These are phyloP conservation scores for Paecilomyces variotii DNA, from an alignment of 2,329 filamentous ascomycete genomes.

Conservation along the genomic window DNA sequence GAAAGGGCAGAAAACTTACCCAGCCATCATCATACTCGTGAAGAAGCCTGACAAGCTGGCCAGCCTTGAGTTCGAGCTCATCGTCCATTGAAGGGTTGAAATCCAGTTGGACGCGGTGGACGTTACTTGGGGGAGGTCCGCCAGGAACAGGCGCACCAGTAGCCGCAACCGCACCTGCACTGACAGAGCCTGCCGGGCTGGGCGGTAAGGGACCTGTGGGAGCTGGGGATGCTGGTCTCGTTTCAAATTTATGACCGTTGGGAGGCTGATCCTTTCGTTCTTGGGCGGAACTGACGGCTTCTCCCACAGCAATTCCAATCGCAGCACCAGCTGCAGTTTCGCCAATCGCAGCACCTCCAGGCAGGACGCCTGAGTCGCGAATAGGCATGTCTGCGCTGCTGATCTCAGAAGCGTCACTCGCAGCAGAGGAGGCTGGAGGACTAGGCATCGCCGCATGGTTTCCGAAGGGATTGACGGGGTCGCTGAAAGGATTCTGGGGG, in stretches of 20 bases:
- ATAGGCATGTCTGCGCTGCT: slow-evolving; percentile 23
- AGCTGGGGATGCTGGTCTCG: slow-evolving; percentile 15
- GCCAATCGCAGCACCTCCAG: slow-evolving; percentile 29
- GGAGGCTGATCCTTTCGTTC: slow-evolving; percentile 13
- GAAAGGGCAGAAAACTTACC: slow-evolving; percentile 51
- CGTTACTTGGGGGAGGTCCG: slow-evolving; percentile 57
- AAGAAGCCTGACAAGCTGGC: slow-evolving; percentile 77
- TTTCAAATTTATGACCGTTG: slow-evolving; percentile 14
- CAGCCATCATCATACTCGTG: slow-evolving; percentile 98
- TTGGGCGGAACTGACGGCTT: slow-evolving; percentile 24
- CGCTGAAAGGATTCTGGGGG: slow-evolving; percentile 39
- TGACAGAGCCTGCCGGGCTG: slow-evolving; percentile 18
- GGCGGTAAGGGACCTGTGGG: slow-evolving; percentile 11
- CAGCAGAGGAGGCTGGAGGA: slow-evolving; percentile 3
- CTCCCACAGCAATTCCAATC: slow-evolving; percentile 33
- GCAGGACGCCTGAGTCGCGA: slow-evolving; percentile 35
- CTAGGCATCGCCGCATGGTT: slow-evolving; percentile 44
- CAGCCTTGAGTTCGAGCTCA: slow-evolving; percentile 72
- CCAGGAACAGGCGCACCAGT: slow-evolving; percentile 52
- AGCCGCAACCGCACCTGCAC: slow-evolving; percentile 32
- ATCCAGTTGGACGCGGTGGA: slow-evolving; percentile 89
- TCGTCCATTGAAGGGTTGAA: slow-evolving; percentile 90
- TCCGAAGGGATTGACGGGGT: slow-evolving; percentile 64
- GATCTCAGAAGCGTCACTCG: slow-evolving; percentile 5
- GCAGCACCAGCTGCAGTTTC: slow-evolving; percentile 21